phyloP scores from a whole-genome alignment of 2,329 filamentous ascomycete species.

The Camillea tinctor region DNA sequence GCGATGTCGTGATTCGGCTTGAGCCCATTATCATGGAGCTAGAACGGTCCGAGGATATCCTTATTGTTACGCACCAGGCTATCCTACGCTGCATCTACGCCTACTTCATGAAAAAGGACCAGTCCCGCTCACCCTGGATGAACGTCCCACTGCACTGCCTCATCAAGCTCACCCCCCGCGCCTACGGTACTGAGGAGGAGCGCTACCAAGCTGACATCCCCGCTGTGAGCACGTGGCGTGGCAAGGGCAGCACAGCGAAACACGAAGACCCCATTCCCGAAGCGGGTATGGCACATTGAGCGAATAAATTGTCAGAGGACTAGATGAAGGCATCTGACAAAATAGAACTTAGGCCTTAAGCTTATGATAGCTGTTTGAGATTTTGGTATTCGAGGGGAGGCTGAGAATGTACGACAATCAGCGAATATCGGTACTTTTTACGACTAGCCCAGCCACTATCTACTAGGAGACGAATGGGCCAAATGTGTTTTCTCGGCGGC shows the following conservation, averaged over 20 bases:
- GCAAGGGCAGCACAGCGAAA: constrained; percentile 85
- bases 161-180: constrained; percentile 92
- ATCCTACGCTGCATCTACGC: constrained; percentile 96
- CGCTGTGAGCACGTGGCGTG: constrained; percentile 93
- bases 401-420: background rate
- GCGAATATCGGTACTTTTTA: background rate
- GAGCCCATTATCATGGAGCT: constrained; percentile 99
- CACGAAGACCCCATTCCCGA: constrained; percentile 63
- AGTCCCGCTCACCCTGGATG: constrained; percentile 95
- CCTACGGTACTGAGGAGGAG: constrained; percentile 90
- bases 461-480: background rate
- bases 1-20: constrained; percentile 94
- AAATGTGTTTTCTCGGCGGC: background rate
- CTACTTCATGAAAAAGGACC: constrained; percentile 97
- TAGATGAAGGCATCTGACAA: background rate
- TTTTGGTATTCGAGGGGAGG: background rate
- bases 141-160: constrained; percentile 94
- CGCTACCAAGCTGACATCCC: constrained; percentile 88
- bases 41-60: constrained; percentile 91
- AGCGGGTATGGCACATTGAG: constrained; percentile 1
- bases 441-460: background rate
- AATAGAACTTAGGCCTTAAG: background rate
- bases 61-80: constrained; percentile 97
- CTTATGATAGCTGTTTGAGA: background rate
- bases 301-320: background rate